Conservation (phyloP, 2,329 filamentous ascomycete species). For the Talaromyces sp. region DNA sequence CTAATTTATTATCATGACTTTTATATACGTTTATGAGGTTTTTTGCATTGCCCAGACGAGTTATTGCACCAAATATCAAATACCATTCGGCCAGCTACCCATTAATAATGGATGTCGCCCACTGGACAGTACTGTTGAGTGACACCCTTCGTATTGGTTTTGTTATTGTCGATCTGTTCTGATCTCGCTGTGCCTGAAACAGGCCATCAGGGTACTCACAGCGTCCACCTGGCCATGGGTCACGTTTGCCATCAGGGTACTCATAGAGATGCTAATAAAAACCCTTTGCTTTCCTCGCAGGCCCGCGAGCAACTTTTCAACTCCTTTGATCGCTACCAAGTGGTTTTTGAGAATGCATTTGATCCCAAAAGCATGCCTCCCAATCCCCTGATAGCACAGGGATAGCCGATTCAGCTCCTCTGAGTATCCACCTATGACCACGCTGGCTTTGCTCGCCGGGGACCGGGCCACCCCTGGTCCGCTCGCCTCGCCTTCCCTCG, state of each 20-base stretch:
- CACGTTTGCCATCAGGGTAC: neutral
- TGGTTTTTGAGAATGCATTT: neutral
- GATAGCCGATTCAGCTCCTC: neutral
- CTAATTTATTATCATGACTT: too few species aligned
- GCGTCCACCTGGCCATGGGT: neutral
- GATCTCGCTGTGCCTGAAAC: too few species aligned
- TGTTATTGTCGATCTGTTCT: too few species aligned
- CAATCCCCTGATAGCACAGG: neutral
- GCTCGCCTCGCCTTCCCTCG: neutral
- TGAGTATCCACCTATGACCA: neutral
- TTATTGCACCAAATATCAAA: too few species aligned
- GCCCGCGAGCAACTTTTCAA: neutral
- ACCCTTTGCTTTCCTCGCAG: neutral
- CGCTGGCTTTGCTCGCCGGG: neutral
- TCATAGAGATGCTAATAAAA: neutral
- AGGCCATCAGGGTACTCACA: too few species aligned
- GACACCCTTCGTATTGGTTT: too few species aligned
- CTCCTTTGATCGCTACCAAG: neutral
- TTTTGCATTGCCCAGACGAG: too few species aligned
- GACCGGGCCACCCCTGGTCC: neutral
- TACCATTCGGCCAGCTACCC: too few species aligned
- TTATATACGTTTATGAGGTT: too few species aligned
- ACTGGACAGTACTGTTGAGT: too few species aligned
- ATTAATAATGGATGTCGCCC: too few species aligned
- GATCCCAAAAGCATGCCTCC: neutral